Evolutionary conservation across 1,139 yeast species (phyloP), one percentile per base, ranked within the genome.

Genomic region (Sugiyamaella sp.): DNA sequence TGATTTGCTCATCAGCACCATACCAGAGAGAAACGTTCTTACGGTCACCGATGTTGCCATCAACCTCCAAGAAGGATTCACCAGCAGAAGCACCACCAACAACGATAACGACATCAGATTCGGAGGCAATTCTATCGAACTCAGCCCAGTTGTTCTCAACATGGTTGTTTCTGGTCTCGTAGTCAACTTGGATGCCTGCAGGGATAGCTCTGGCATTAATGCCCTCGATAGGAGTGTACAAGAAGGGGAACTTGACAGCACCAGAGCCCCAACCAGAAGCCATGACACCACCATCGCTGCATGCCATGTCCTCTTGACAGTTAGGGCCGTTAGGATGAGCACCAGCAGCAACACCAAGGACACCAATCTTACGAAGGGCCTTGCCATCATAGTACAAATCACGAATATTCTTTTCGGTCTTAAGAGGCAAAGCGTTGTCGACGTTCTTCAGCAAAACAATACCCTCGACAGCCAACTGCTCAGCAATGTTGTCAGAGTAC

Each of bases 61-160:
- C 86, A 33, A 81, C 82, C 57, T 74, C 76, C 46, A 80, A 72
- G 62, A 75, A 80, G 0, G 85, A 85, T 68, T 82, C 87, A 14
- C 86, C 87, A 58, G 73, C 69, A 20, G 57, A 54, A 24, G 60
- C 42, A 47, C 72, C 71, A 0, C 79, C 86, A 55, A 82, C 73
- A 1, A 82, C 81, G 25, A 81, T 68, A 4, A 82, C 71, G 66
- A 80, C 66, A 60, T 80, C 85, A 0, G 83, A 80, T 58, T 69
- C 70, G 53, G 77, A 80, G 1, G 83, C 77, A 1, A 76, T 67
- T 57, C 66, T 73, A 56, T 79, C 82, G 27, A 79, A 54, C 35
- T 49, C 42, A 5, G 35, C 43, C 52, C 54, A 50, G 29, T 47
- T 40, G 46, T 73, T 74, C 47, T 75, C 67, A 1, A 82, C 81